Evolutionary conservation across 192 early-diverging fungal species (phyloP).

Genomic region (Coemansia sp.): DNA sequence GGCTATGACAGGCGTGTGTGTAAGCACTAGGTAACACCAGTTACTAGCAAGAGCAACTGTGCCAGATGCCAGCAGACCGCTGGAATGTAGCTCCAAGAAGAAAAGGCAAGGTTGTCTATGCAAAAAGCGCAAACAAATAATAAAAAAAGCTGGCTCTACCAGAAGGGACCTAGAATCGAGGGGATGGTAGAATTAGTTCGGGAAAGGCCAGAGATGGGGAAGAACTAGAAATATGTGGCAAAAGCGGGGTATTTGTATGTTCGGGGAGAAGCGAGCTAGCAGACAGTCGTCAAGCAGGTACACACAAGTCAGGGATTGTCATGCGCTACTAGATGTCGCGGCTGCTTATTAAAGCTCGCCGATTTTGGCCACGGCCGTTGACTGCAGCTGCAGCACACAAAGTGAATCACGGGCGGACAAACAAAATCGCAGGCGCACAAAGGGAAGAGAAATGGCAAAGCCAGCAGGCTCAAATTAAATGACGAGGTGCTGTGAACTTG

Average conservation of each 20-base stretch:
- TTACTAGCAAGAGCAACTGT: background rate
- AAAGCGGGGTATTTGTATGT: background rate
- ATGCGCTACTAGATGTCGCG: background rate
- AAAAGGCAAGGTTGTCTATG: background rate
- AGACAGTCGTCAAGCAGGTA: background rate
- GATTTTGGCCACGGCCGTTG: background rate
- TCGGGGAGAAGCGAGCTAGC: background rate
- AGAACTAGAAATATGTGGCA: background rate
- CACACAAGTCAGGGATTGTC: background rate
- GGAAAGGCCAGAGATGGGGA: background rate
- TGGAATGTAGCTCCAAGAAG: background rate
- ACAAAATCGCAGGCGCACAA: background rate
- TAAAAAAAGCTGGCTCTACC: background rate
- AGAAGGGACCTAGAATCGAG: conserved; percentile 2
- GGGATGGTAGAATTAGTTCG: background rate
- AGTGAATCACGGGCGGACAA: background rate
- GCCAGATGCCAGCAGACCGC: background rate
- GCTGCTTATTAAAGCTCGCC: background rate
- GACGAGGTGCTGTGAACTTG: conserved; percentile 2
- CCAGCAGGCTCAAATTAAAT: conserved; percentile 7
- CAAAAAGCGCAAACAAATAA: background rate
- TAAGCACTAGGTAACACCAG: background rate
- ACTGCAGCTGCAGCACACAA: conserved; percentile 1
- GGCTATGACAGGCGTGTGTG: background rate
- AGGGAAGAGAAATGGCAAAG: background rate